Conservation (phyloP, 2,329 filamentous ascomycete species). For the Leptodontidium sp. region DNA sequence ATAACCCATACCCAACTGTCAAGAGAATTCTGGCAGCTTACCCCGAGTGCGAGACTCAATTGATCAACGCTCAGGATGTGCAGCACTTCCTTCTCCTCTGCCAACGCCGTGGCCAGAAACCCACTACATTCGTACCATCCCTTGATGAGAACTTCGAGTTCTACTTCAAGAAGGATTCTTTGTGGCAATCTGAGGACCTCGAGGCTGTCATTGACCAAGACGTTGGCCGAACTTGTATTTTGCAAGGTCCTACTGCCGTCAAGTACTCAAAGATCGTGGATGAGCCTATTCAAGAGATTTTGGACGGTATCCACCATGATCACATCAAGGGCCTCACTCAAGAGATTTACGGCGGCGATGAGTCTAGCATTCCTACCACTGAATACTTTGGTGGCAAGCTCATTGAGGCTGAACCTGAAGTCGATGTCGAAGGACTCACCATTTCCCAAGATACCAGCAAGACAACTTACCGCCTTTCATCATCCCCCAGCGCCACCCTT, state of each 20-base stretch:
- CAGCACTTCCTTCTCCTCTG: conserved; percentile 96
- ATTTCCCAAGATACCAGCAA: conserved; percentile 82
- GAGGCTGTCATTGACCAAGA: conserved; percentile 96
- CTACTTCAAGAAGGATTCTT: conserved; percentile 99
- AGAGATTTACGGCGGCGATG: conserved; percentile 81
- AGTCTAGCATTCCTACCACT: conserved; percentile 78
- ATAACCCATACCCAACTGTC: conserved; percentile 80
- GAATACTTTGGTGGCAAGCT: conserved; percentile 97
- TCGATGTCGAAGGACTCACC: conserved; percentile 86
- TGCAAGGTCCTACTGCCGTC: conserved; percentile 92
- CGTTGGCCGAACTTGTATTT: conserved; percentile 92
- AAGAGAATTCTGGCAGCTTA: conserved; percentile 83
- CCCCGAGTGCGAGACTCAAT: conserved; percentile 85
- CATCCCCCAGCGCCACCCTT: conserved; percentile 74
- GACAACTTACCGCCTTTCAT: conserved; percentile 83
- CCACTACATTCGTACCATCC: conserved; percentile 93
- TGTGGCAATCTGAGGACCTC: conserved; percentile 98
- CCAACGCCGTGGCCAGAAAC: conserved; percentile 92
- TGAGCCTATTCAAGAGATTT: conserved; percentile 93
- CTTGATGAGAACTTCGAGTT: conserved; percentile 98
- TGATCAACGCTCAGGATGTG: conserved; percentile 98
- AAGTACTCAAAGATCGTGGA: conserved; percentile 90
- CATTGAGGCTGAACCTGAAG: conserved; percentile 73
- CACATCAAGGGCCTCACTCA: conserved; percentile 83
- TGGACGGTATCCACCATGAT: conserved; percentile 87